Evolutionary conservation across 805 yeast genomes (phyloP), one percentile per base, ranked within the genome.

Genomic region (Hanseniaspora jakobsenii): DNA sequence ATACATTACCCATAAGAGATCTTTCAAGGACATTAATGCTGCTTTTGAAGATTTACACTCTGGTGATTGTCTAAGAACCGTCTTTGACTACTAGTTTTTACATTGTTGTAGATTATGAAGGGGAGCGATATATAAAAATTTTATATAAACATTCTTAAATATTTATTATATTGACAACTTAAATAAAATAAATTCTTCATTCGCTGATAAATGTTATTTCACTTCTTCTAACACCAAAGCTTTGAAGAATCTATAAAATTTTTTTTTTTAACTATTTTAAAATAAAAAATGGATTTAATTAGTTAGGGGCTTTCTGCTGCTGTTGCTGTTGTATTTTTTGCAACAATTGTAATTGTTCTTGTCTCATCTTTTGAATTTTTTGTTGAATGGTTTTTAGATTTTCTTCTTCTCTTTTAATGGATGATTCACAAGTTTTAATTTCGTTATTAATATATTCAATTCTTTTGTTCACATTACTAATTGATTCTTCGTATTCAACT

Each of bases 31-130:
- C 44, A 86, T 91, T 64, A 87, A 87, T 70, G 61, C 71, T 48
- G 97, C 96, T 18, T 87, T 91, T 62, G 89, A 85, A 46, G 95
- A 86, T 63, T 81, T 91, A 85, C 95, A 89, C 65, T 67, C 75
- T 48, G 98, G 98, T 59, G 80, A 76, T 58, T 85, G 95, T 69
- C 77, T 91, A 64, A 82, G 98, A 68, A 91, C 96, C 21, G 95
- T 91, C 49, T 66, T 82, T 51, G 67, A 75, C 53, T 45, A 34
- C 21, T 44, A 38, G 23, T 6, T 32, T 6, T n/a, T n/a, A n/a
- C n/a, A n/a, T n/a, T n/a, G n/a, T n/a, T n/a, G n/a, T n/a, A n/a
- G n/a, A n/a, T n/a, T n/a, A n/a, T n/a, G n/a, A n/a, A n/a, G n/a
- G n/a, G n/a, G n/a, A n/a, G n/a, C n/a, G n/a, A n/a, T n/a, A n/a